Base-by-base conservation (phyloP, 345 rosid genomes). In the Angophora floribunda region DNA sequence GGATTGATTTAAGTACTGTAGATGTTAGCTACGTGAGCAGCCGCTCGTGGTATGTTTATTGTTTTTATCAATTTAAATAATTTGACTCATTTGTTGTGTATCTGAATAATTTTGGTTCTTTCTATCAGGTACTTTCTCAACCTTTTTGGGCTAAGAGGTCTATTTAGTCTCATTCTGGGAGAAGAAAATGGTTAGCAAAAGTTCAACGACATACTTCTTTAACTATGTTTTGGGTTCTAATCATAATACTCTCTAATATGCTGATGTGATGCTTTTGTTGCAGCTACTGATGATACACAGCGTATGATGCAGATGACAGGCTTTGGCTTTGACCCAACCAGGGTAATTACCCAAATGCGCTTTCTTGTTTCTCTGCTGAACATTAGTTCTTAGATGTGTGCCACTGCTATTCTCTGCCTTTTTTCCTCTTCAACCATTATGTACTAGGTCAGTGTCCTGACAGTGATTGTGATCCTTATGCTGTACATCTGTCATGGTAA, bases 281-380 rank as follows among this genome's bases (percentile, higher is more conserved):
- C 96, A 96, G 99, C 99, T 63, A 94, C 89, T 79, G 99, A 97
- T 88, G 99, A 96, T 86, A 96, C 99, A 1, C 98, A 96, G 88
- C 93, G 96, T 13, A 97, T 98, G 99, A 98, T 98, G 99, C 99
- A 98, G 94, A 98, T 97, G 99, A 92, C 99, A 92, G 99, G 99
- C 13, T 95, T 98, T 93, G 99, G 99, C 89, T 90, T 95, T 70
- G 98, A 97, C 90, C 96, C 99, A 45, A 45, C 96, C 87, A 96
- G 94, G 97, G 99, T 97, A 94, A 65, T 53, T 87, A 67, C 53
- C 86, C 86, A 52, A 85, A 45, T 90, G 78, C 59, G 15, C 49
- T 52, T 57, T 52, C 30, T n/a, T 52, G 28, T 30, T 65, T 63
- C 55, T 49, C 75, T n/a, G 55, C 30, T 86, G 70, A 55, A 53